Base-by-base conservation (phyloP, 495 filamentous ascomycete genomes). In the Poronia punctata region DNA sequence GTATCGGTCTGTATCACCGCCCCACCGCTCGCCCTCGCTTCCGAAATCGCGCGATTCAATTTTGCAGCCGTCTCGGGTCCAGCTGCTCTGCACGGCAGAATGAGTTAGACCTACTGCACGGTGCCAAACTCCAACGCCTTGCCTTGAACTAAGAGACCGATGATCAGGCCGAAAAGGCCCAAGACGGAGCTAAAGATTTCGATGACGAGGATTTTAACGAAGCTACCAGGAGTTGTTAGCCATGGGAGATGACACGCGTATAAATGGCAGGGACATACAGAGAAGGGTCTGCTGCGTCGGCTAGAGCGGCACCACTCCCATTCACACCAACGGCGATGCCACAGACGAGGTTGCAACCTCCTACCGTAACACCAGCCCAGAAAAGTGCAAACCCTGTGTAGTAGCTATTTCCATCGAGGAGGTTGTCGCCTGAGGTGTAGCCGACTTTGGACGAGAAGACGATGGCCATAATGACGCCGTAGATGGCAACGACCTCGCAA, bases 381-480 rank as follows among this genome's bases (percentile, higher is more conserved):
- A 99, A 99, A 24, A 97, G 67, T 19, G 92, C 90, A 64, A 79
- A 97, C 25, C 92, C 93, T n/a, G 89, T 94, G 57, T 95, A 97
- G 65, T 89, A 88, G 63, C 83, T 86, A 59, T 72, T 78, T 28
- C 69, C 73, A 7, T 83, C 80, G 50, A 76, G 76, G 24, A 92
- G 61, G 49, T 88, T 53, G 31, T 57, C 60, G 23, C 57, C 64
- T 60, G 84, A 82, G 53, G 70, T 75, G 2, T 82, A 75, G 48
- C 75, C 74, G 41, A 99, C 62, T 57, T 95, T 92, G 21, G 89
- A 70, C 25, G 89, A 93, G 71, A 95, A 96, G 31, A 99, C 81
- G 61, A 99, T 99, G 46, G 90, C 82, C 86, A 97, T 97, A 67
- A 99, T 99, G 54, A 99, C 88, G 54, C 93, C 93, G 73, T 99